A percentile compares a stretch with the other conserved stretches of the same genome.
Evolutionary conservation across 2,329 filamentous ascomycete genomes (phyloP).

Genomic region (Hymenoscyphus scutula): DNA sequence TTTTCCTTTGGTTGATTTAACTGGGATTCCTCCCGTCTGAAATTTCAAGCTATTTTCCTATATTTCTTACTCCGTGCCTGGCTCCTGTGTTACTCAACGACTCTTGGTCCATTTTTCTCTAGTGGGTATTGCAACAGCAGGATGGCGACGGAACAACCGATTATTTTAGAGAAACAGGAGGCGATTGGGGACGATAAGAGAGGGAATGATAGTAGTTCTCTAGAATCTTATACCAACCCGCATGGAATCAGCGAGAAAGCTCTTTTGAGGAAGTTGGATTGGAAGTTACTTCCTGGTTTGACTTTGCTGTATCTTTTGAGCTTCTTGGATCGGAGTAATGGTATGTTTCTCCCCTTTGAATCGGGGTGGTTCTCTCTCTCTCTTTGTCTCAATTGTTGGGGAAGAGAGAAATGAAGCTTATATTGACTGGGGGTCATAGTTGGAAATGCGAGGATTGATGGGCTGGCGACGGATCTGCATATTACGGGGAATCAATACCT

Average conservation of each 20-base stretch:
- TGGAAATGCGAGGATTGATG: constrained; percentile 57
- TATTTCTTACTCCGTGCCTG: not conserved
- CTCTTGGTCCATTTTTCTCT: not conserved
- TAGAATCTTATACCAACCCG: constrained; percentile 25
- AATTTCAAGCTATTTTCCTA: not conserved
- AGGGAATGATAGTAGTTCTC: constrained; percentile 14
- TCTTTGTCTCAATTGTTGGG: no score
- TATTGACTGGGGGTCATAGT: constrained; percentile 42
- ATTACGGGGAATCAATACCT: constrained; percentile 63
- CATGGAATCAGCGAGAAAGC: constrained; percentile 51
- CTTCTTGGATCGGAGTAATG: constrained; percentile 58
- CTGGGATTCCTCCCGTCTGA: no score
- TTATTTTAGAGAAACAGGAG: constrained; percentile 10
- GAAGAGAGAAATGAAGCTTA: no score
- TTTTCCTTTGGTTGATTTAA: no score
- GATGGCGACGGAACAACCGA: not conserved
- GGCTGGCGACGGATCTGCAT: constrained; percentile 49
- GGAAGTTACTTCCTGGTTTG: constrained; percentile 51
- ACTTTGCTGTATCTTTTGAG: constrained; percentile 55
- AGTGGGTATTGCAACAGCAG: not conserved
- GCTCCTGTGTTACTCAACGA: not conserved
- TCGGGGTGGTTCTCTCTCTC: not conserved
- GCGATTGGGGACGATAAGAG: not conserved
- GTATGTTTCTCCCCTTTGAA: constrained; percentile 37
- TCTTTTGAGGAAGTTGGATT: constrained; percentile 57